Evolutionary conservation across 1,139 yeast genomes (phyloP).

Genomic region (Candida gigantensis): DNA sequence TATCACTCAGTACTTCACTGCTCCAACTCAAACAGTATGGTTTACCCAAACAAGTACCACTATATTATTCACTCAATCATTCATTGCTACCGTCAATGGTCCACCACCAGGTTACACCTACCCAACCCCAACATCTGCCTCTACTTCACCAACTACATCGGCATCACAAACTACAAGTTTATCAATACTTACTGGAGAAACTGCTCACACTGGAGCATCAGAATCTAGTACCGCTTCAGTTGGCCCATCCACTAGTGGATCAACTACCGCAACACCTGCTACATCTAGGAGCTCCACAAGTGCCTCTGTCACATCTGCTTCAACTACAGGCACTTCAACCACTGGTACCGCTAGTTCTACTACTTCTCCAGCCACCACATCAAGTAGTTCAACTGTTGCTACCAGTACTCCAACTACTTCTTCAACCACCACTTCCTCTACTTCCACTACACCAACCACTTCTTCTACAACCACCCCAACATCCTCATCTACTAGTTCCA

Average conservation of each 20-base stretch:
- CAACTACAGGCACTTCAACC: slow-evolving; percentile 17
- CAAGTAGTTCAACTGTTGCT: slow-evolving; percentile 8
- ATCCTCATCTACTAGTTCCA: slow-evolving; percentile 23
- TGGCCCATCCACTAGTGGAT: slow-evolving; percentile 18
- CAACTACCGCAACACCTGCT: slow-evolving; percentile 19
- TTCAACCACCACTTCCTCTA: slow-evolving; percentile 12
- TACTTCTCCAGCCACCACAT: slow-evolving; percentile 16
- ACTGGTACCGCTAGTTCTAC: slow-evolving; percentile 12
- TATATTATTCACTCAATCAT: slow-evolving; percentile 14
- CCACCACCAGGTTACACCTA: slow-evolving; percentile 16
- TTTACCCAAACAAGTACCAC: slow-evolving; percentile 22
- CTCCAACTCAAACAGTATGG: slow-evolving; percentile 24
- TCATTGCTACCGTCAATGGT: slow-evolving; percentile 12
- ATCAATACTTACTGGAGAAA: slow-evolving; percentile 13
- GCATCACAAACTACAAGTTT: slow-evolving; percentile 19
- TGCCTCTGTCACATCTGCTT: slow-evolving; percentile 22
- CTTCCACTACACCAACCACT: slow-evolving; percentile 18
- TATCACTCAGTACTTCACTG: slow-evolving; percentile 25
- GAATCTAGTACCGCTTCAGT: slow-evolving; percentile 12
- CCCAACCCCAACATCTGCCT: slow-evolving; percentile 15
- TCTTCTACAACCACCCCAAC: slow-evolving; percentile 21
- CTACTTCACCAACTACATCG: slow-evolving; percentile 22
- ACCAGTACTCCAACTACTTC: slow-evolving; percentile 14
- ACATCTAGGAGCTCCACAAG: too few species aligned
- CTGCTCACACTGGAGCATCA: too few species aligned